A percentile compares a stretch with the other conserved stretches of the same genome.
Evolutionary conservation across 2,329 filamentous ascomycete genomes (phyloP).

Genomic region (Graphiopsis chlorocephala): DNA sequence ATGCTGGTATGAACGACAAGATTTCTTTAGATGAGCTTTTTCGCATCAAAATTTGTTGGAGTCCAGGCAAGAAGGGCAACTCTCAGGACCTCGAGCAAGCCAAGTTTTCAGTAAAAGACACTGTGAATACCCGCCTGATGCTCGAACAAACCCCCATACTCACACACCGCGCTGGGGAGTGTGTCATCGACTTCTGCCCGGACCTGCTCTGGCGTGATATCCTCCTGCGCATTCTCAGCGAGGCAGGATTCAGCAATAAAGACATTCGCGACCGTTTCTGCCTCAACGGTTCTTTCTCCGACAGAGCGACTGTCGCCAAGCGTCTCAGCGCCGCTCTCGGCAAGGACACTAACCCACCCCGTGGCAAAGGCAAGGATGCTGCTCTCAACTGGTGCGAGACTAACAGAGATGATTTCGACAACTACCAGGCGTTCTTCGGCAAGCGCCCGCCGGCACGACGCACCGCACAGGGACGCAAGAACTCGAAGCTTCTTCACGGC

Average conservation of each 20-base stretch:
- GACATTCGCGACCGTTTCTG: conserved; percentile 35
- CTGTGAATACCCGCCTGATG: conserved; percentile 33
- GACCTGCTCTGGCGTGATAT: conserved; percentile 35
- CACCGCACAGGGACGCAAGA: conserved; percentile 24
- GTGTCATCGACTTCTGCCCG: conserved; percentile 38
- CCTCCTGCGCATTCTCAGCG: conserved; percentile 34
- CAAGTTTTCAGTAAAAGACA: conserved; percentile 32
- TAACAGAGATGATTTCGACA: conserved; percentile 28
- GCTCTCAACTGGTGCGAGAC: conserved; percentile 25
- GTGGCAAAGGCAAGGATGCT: conserved; percentile 24
- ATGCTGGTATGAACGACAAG: conserved; percentile 27
- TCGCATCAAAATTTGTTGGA: conserved; percentile 33
- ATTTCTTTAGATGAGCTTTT: conserved; percentile 26
- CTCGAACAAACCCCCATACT: conserved; percentile 28
- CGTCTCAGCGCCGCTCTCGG: conserved; percentile 35
- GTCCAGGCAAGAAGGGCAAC: conserved; percentile 33
- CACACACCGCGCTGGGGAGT: conserved; percentile 31
- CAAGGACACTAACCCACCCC: conserved; percentile 32
- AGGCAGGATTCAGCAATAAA: conserved; percentile 33
- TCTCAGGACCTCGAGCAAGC: conserved; percentile 32
- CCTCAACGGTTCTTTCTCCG: conserved; percentile 34
- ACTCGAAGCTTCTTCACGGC: not conserved
- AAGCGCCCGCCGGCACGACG: conserved; percentile 27
- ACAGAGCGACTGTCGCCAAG: conserved; percentile 37
- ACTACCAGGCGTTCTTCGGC: conserved; percentile 30